phyloP scores from a whole-genome alignment of 345 rosid genomes.

The Lepidium didymum region DNA sequence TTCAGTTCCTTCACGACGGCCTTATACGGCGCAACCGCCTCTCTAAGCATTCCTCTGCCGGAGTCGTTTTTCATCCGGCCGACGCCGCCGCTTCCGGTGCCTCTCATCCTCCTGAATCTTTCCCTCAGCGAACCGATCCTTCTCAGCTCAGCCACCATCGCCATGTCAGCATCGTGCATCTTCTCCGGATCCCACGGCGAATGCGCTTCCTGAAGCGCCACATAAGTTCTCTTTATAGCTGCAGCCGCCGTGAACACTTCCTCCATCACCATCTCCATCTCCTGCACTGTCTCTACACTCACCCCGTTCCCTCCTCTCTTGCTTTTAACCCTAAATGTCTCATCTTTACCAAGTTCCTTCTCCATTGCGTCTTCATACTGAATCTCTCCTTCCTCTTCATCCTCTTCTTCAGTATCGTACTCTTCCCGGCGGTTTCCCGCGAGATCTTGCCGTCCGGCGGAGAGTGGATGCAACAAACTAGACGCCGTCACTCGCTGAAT shows the following conservation, averaged over 20 bases:
- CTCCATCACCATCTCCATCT: constrained; percentile 53
- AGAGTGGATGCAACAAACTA: constrained; percentile 83
- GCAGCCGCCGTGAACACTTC: constrained; percentile 72
- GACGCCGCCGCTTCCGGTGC: constrained; percentile 25
- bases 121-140: constrained; percentile 63
- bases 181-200: constrained; percentile 94
- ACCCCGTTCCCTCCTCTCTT: constrained; percentile 5
- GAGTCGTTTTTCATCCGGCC: constrained; percentile 28
- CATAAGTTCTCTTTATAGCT: constrained; percentile 70
- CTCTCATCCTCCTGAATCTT: constrained; percentile 54
- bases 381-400: constrained; percentile 31
- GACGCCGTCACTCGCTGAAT: constrained; percentile 84
- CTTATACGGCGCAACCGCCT: constrained; percentile 90
- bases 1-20: constrained; percentile 79
- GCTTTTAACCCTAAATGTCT: neutral
- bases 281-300: constrained; percentile 34
- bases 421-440: constrained; percentile 24
- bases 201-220: constrained; percentile 76
- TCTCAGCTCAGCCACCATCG: constrained; percentile 74
- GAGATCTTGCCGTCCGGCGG: constrained; percentile 47
- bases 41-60: constrained; percentile 50
- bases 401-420: constrained; percentile 26
- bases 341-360: constrained; percentile 23
- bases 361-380: constrained; percentile 26
- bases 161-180: constrained; percentile 77